Evolutionary conservation across 176 grass and related monocot genomes (phyloP), one percentile per base, ranked within the genome.

Genomic region (Urochloa ruziziensis): DNA sequence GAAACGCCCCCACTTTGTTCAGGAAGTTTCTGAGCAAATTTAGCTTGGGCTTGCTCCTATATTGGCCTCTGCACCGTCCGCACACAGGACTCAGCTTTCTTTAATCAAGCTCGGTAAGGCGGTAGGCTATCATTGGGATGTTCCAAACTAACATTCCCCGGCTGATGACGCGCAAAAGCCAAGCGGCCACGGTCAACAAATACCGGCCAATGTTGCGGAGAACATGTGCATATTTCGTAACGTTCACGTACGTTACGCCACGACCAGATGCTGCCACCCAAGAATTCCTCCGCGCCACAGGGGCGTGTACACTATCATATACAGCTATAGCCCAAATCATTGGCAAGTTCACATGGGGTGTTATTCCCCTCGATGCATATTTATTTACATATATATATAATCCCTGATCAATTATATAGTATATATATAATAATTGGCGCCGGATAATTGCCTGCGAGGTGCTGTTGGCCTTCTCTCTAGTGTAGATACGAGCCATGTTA

Each of bases 221-320:
- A 87, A 82, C 71, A 82, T 77, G 79, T 82, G 85, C 14, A 51
- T 30, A 1, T 61, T 77, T 61, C 39, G 79, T 76, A 87, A 82
- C 79, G 8, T 75, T 59, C 78, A 82, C 78, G 85, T 60, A 60
- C 79, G 53, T 70, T 77, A 77, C 63, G 75, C 30, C 21, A 76
- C 37, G 5, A 30, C 69, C 68, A 36, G 73, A 67, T 11, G 30
- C 79, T 17, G 30, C 10, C 30, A 10, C n/a, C 79, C 79, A 70
- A 8, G 63, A 82, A 77, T 77, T 77, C 72, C 62, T 87, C 72
- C 40, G 47, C 16, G 19, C 61, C 79, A 62, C 51, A 87, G 12
- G 66, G 29, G 46, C 33, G 59, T 44, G 0, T 24, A 32, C 21
- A 18, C 19, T 64, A 79, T 56, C 42, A 32, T 74, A 65, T 23